Evolutionary conservation across 1,139 yeast species (phyloP), one percentile per base, ranked within the genome.

Genomic region (Hyphopichia fennica): DNA sequence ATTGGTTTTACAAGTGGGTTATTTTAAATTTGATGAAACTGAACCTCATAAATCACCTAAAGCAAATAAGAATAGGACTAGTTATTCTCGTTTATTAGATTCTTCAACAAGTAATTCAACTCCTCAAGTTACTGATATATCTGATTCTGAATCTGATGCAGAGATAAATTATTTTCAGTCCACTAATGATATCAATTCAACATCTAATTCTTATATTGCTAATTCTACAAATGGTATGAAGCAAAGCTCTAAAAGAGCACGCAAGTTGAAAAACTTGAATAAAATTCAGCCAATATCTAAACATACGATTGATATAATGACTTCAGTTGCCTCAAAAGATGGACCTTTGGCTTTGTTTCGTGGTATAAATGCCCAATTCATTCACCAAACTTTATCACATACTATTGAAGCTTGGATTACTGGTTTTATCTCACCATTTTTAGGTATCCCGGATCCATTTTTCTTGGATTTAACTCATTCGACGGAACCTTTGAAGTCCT

Each of bases 351-450:
- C 96, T 1, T 67, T 89, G 23, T 87, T 95, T 79, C 77, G 95
- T 54, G 96, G 96, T 3, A 75, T 88, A 35, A 90, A 93, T 60
- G 88, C 96, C 1, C 76, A 96, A 1, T 91, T 90, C 57, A 72
- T 93, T 28, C 77, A 86, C 57, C 85, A 79, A 45, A 86, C 96
- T 0, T 69, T 90, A 35, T 79, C 86, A 1, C 81, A 83, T 44
- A 87, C 96, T 1, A 69, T 90, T 39, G 95, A 88, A 56, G 90
- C 96, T 1, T 91, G 98, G 97, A 73, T 89, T 35, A 84, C 95
- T 0, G 96, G 96, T 6, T 81, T 91, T 52, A 62, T 89, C 14
- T 83, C 96, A 6, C 93, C 96, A 3, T 71, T 87, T 41, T 66
- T 88, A 43, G 87, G 88, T 14, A 80, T 89, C n/a, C 96, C 96